Percentiles rank a stretch among this genome's conserved stretches.
These are phyloP conservation scores for Arabis hirsuta DNA, from an alignment of 345 rosid species.

Conservation along the genomic window DNA sequence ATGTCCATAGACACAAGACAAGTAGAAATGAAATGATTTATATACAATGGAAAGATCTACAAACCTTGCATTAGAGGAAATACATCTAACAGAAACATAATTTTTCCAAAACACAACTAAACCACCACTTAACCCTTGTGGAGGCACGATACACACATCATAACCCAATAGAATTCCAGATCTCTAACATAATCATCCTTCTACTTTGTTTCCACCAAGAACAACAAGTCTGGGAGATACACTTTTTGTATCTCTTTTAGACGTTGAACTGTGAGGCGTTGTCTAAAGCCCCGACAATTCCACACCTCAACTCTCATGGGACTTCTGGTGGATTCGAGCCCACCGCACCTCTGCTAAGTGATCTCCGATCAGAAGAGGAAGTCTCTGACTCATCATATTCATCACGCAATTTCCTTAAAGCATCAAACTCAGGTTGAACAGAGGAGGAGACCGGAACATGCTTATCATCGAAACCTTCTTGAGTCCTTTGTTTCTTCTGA, in stretches of 20 bases:
- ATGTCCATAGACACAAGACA: neutral
- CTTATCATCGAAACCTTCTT: too few species aligned
- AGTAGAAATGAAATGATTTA: too few species aligned
- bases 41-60: too few species aligned
- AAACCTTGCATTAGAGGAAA: too few species aligned
- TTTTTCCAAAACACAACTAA: too few species aligned
- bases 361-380: too few species aligned
- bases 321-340: neutral
- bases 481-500: too few species aligned
- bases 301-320: neutral
- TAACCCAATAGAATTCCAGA: neutral
- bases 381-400: too few species aligned
- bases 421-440: too few species aligned
- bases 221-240: neutral
- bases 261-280: neutral
- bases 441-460: too few species aligned
- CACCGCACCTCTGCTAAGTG: neutral
- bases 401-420: too few species aligned
- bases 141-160: neutral
- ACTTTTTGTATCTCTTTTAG: neutral
- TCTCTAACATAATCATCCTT: neutral
- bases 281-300: neutral
- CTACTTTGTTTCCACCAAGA: neutral
- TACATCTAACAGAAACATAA: too few species aligned
- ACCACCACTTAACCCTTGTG: neutral